phyloP scores from a whole-genome alignment of 2,329 filamentous ascomycete species.

The Chaetomiaceae sp. region DNA sequence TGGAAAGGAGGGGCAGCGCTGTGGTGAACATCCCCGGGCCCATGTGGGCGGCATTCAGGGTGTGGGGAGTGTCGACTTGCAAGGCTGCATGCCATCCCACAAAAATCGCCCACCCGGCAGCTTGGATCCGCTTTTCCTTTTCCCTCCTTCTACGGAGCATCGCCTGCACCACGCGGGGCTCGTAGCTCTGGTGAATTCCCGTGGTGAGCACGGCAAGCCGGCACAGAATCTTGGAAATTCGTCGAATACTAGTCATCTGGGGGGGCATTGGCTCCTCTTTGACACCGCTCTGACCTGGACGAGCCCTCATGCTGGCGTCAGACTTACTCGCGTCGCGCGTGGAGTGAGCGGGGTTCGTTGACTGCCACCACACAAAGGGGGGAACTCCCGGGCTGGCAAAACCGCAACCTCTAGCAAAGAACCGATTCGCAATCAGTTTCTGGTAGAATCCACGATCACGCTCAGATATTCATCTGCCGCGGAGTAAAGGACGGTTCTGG shows the following conservation, averaged over 20 bases:
- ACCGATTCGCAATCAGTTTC: too few species aligned
- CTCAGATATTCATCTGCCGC: too few species aligned
- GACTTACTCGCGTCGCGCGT: background rate
- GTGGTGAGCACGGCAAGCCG: background rate
- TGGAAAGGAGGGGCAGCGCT: background rate
- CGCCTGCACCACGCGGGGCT: background rate
- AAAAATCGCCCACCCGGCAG: slow-evolving; percentile 17
- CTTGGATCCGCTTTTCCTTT: slow-evolving; percentile 21
- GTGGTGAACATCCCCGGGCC: background rate
- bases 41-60: slow-evolving; percentile 3
- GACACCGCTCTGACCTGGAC: background rate
- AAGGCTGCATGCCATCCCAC: slow-evolving; percentile 23
- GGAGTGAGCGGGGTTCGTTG: slow-evolving; percentile 8
- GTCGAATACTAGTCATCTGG: background rate
- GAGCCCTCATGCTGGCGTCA: slow-evolving; percentile 10
- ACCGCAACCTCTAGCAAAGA: too few species aligned
- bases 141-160: slow-evolving; percentile 1
- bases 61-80: background rate
- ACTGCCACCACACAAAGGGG: background rate
- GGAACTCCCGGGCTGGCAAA: background rate
- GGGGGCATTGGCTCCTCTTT: background rate
- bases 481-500: too few species aligned
- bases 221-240: background rate
- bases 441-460: too few species aligned
- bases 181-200: too few species aligned